Conservation (phyloP, 2,329 filamentous ascomycete species). For the Mycosphaerelloides madeirae region DNA sequence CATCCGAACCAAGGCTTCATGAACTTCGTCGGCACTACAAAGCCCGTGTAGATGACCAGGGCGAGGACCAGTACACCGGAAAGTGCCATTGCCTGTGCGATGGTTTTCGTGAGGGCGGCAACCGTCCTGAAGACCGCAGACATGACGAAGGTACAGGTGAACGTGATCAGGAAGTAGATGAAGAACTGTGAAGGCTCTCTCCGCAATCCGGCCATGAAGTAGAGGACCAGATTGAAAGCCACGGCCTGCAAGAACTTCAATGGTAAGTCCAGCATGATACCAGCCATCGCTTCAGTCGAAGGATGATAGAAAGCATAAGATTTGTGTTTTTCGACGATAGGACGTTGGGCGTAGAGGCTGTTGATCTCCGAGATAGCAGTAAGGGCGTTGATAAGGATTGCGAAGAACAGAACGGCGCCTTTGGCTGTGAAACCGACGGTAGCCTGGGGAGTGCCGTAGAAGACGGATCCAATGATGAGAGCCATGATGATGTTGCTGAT, state of each 20-base stretch:
- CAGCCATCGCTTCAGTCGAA: slow-evolving; percentile 48
- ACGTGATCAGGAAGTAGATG: slow-evolving; percentile 60
- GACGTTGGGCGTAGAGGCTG: slow-evolving; percentile 50
- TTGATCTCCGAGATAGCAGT: slow-evolving; percentile 63
- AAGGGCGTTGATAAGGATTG: slow-evolving; percentile 56
- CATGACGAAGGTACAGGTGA: slow-evolving; percentile 52
- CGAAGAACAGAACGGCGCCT: slow-evolving; percentile 57
- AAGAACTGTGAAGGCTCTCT: slow-evolving; percentile 50
- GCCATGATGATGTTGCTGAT: slow-evolving; percentile 52
- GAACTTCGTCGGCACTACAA: slow-evolving; percentile 25
- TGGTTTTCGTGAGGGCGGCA: slow-evolving; percentile 54
- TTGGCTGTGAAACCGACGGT: slow-evolving; percentile 52
- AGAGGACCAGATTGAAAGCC: slow-evolving; percentile 54
- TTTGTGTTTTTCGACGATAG: slow-evolving; percentile 46
- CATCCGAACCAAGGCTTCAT: slow-evolving; percentile 56
- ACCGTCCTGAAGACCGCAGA: slow-evolving; percentile 57
- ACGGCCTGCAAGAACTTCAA: slow-evolving; percentile 51
- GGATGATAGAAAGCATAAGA: slow-evolving; percentile 40
- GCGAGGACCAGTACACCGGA: slow-evolving; percentile 50
- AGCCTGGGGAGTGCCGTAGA: slow-evolving; percentile 49
- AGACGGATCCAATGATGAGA: slow-evolving; percentile 59
- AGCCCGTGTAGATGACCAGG: slow-evolving; percentile 61
- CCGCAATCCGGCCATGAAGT: slow-evolving; percentile 52
- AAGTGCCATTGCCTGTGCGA: slow-evolving; percentile 60
- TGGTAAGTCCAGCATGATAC: slow-evolving; percentile 53